Evolutionary conservation across 2,329 filamentous ascomycete genomes (phyloP), one percentile per base, ranked within the genome.

Genomic region (Ascochyta clinopodiicola): DNA sequence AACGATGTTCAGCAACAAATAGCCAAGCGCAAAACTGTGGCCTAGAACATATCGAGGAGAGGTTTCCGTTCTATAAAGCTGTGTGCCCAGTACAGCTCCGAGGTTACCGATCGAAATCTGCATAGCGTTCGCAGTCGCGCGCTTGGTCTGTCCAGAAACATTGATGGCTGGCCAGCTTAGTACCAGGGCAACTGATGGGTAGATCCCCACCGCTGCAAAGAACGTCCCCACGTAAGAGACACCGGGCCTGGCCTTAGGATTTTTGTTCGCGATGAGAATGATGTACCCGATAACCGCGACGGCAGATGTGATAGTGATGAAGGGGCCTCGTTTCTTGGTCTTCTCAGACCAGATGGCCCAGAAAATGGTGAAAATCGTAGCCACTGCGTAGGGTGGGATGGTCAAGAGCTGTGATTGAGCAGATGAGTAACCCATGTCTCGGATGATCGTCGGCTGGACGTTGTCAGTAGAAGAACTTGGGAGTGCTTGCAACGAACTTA

Each of bases 151-250:
- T 1, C 82, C 82, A 0, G 79, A 78, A 0, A 84, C 67, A 55
- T 85, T 84, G 69, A 84, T 84, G 9, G 77, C 71, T 1, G 84
- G 76, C 82, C 81, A 84, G 2, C 75, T 77, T 15, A 84, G 67
- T 12, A 74, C 71, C 13, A 77, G 64, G 0, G 75, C 74, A 5
- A 76, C 74, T 1, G 70, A 72, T 2, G 74, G 73, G 47, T 78
- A 78, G 44, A 77, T 76, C 9, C 74, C 75, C 9, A 71, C 61
- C 10, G 74, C 74, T 2, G 75, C 75, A 40, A 77, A 66, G 47
- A 77, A 76, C 3, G 69, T 72, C 0, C 75, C 75, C 0, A 68
- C 51, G 50, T 78, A 78, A 4, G 72, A 74, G 2, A 77, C 62
- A 12, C 74, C 75, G 1, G 75, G 75, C 17, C 59, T 68, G 8